Conservation (phyloP, 768 basidiomycete genomes). For the Tephrocybe sp. region DNA sequence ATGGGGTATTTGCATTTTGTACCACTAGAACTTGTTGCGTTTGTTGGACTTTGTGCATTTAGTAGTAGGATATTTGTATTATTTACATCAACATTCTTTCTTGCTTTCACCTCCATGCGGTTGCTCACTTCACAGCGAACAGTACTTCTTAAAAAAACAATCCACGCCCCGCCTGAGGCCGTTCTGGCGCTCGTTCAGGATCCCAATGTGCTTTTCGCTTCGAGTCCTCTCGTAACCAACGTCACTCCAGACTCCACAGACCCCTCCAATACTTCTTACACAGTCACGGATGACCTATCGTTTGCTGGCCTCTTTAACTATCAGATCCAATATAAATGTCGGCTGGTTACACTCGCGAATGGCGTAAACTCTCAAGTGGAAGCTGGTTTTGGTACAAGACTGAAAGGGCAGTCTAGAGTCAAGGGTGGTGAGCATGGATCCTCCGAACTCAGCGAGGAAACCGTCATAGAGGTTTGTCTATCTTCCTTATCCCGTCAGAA, state of each 20-base stretch:
- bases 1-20: conserved; percentile 13
- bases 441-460: conserved; percentile 24
- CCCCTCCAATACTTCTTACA: conserved; percentile 21
- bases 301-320: conserved; percentile 23
- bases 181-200: conserved; percentile 31
- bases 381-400: conserved; percentile 25
- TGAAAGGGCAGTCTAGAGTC: conserved; percentile 17
- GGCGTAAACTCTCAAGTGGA: conserved; percentile 22
- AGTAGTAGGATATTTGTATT: conserved; percentile 11
- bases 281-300: conserved; percentile 26
- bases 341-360: conserved; percentile 17
- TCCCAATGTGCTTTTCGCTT: conserved; percentile 23
- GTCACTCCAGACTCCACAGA: conserved; percentile 22
- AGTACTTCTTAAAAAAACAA: conserved; percentile 19
- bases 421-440: conserved; percentile 10
- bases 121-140: conserved; percentile 28
- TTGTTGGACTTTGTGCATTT: neutral
- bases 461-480: conserved; percentile 26
- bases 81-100: neutral
- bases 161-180: conserved; percentile 19
- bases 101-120: conserved; percentile 18
- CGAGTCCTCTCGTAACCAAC: conserved; percentile 28
- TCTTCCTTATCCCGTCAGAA: neutral
- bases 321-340: conserved; percentile 24
- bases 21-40: conserved; percentile 8